Evolutionary conservation across 2,329 filamentous ascomycete genomes (phyloP).

Genomic region (Pseudocercospora fijiensis): DNA sequence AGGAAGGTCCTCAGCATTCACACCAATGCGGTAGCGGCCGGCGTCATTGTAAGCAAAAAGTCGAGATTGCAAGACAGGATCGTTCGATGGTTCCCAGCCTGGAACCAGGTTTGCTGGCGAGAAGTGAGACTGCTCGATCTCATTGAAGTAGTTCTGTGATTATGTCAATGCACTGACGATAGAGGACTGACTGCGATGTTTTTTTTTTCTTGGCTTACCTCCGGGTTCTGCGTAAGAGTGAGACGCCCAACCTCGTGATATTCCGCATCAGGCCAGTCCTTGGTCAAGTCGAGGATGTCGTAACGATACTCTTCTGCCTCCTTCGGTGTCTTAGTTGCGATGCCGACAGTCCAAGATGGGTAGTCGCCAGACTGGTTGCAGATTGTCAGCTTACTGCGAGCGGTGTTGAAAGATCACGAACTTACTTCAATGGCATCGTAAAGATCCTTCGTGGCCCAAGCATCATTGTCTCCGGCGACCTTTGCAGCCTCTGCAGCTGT

Average conservation of each 20-base stretch:
- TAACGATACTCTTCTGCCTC: conserved; percentile 53
- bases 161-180: not conserved
- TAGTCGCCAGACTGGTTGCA: conserved; percentile 45
- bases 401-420: not conserved
- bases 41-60: conserved; percentile 52
- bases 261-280: conserved; percentile 52
- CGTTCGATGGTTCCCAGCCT: conserved; percentile 52
- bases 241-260: conserved; percentile 52
- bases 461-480: conserved; percentile 52
- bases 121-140: conserved; percentile 55
- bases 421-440: conserved; percentile 45
- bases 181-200: not conserved
- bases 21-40: conserved; percentile 54
- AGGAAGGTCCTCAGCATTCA: conserved; percentile 54
- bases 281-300: conserved; percentile 56
- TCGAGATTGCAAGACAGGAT: conserved; percentile 51
- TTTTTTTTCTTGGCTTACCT: conserved; percentile 30
- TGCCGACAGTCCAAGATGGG: conserved; percentile 47
- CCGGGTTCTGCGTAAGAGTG: conserved; percentile 55
- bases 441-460: conserved; percentile 51
- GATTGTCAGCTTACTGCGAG: not conserved
- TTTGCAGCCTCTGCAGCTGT: conserved; percentile 47
- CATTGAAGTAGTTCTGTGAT: conserved; percentile 47
- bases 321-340: conserved; percentile 50
- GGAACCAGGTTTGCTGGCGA: conserved; percentile 54